These are phyloP conservation scores for Populus hybrid DNA, from an alignment of 441 rosid species.

Conservation along the genomic window DNA sequence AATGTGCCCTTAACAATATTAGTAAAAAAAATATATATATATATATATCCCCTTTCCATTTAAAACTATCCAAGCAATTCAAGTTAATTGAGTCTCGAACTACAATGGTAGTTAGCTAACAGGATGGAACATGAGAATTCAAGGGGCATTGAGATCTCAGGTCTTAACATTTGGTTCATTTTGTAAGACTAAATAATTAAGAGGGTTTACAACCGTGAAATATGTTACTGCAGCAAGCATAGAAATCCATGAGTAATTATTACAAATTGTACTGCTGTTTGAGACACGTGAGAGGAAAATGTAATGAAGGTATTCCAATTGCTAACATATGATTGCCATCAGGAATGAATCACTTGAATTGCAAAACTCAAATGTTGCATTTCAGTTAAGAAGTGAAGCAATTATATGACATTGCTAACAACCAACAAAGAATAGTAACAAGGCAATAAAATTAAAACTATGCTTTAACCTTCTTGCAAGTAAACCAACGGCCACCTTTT, in stretches of 20 bases:
- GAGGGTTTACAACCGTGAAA: not conserved
- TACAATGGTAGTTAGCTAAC: not conserved
- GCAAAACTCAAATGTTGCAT: not conserved
- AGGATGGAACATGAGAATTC: not conserved
- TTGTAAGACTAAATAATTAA: not conserved
- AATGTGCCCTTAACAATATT: not conserved
- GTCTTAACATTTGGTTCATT: not conserved
- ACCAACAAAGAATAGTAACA: not conserved
- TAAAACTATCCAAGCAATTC: not conserved
- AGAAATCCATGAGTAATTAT: too few species aligned
- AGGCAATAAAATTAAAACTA: slow-evolving; percentile 5
- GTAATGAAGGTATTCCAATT: not conserved
- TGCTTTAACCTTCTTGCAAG: slow-evolving; percentile 59
- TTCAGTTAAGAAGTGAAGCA: not conserved
- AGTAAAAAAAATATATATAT: not conserved
- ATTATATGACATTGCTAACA: not conserved
- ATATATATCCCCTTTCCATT: not conserved
- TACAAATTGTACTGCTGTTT: too few species aligned
- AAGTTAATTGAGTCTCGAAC: not conserved
- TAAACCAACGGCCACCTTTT: slow-evolving; percentile 53
- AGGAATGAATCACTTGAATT: not conserved
- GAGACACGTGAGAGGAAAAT: not conserved
- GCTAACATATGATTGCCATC: not conserved
- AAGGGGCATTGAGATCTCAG: not conserved
- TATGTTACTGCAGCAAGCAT: too few species aligned